A percentile compares a stretch with the other conserved stretches of the same genome.
Evolutionary conservation across 345 rosid genomes (phyloP).

Genomic region (Aquilaria sinensis): DNA sequence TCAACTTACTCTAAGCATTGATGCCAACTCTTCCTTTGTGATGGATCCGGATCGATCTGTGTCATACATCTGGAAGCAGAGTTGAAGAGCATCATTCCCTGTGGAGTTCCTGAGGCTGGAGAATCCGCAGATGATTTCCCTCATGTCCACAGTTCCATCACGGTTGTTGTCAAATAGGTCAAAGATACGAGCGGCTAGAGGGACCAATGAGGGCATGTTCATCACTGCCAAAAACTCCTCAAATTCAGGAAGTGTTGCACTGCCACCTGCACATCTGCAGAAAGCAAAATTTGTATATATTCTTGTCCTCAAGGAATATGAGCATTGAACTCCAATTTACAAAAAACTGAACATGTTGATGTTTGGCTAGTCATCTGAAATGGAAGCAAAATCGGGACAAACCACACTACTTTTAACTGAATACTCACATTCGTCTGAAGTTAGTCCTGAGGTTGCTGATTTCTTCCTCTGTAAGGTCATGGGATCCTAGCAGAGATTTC

Average conservation of each 20-base stretch:
- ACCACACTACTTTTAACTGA: neutral
- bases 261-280: constrained; percentile 61
- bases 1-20: constrained; percentile 45
- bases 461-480: constrained; percentile 48
- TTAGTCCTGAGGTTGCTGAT: constrained; percentile 41
- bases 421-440: constrained; percentile 42
- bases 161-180: constrained; percentile 58
- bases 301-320: too few relatives aligned
- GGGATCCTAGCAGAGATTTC: constrained; percentile 41
- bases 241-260: constrained; percentile 52
- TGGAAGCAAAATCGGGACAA: neutral
- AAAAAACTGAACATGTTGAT: too few relatives aligned
- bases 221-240: constrained; percentile 60
- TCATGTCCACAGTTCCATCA: constrained; percentile 60
- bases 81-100: constrained; percentile 59
- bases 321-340: too few relatives aligned
- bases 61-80: constrained; percentile 72
- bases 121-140: constrained; percentile 63
- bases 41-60: constrained; percentile 65
- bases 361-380: neutral
- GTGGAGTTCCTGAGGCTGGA: constrained; percentile 55
- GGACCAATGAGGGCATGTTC: constrained; percentile 53
- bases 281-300: neutral
- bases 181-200: constrained; percentile 54
- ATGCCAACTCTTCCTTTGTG: constrained; percentile 63